A percentile compares a stretch with the other conserved stretches of the same genome.
phyloP scores from a whole-genome alignment of 352 stramenopile species.

The Phytopythium montanum region DNA sequence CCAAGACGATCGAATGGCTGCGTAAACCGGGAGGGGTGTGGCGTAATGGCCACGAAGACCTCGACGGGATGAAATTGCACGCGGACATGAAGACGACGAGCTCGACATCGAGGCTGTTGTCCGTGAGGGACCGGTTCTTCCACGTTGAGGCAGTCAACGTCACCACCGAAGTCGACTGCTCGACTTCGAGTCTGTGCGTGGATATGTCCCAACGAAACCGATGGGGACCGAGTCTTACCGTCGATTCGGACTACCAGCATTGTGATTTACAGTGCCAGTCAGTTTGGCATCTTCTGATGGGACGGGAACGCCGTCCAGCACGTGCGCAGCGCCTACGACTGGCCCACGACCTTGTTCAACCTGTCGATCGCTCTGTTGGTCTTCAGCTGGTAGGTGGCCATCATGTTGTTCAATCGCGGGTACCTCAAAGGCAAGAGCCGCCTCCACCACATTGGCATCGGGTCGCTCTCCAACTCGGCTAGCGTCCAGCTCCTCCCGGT shows the following conservation, averaged over 20 bases:
- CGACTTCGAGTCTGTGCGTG: not conserved
- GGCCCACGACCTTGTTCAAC: too few species aligned
- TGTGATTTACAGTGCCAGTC: conserved; percentile 12
- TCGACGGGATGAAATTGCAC: conserved; percentile 6
- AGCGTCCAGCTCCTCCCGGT: conserved; percentile 12
- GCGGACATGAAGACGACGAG: not conserved
- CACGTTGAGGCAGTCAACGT: not conserved
- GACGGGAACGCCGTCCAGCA: not conserved
- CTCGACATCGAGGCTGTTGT: not conserved
- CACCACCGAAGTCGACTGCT: conserved; percentile 3
- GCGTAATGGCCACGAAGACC: conserved; percentile 6
- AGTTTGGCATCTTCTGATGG: conserved; percentile 23
- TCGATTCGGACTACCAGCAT: not conserved
- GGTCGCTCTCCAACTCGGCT: conserved; percentile 5
- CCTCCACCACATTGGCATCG: conserved; percentile 7
- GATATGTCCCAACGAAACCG: too few species aligned
- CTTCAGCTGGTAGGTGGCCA: too few species aligned
- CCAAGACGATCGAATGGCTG: not conserved
- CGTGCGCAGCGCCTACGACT: not conserved
- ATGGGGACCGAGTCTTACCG: not conserved
- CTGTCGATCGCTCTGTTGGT: too few species aligned
- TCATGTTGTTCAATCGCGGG: too few species aligned
- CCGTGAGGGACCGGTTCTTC: not conserved
- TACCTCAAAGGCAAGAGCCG: too few species aligned
- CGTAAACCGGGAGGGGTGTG: not conserved